Evolutionary conservation across 345 rosid genomes (phyloP).

Genomic region (Anacardium occidentale): DNA sequence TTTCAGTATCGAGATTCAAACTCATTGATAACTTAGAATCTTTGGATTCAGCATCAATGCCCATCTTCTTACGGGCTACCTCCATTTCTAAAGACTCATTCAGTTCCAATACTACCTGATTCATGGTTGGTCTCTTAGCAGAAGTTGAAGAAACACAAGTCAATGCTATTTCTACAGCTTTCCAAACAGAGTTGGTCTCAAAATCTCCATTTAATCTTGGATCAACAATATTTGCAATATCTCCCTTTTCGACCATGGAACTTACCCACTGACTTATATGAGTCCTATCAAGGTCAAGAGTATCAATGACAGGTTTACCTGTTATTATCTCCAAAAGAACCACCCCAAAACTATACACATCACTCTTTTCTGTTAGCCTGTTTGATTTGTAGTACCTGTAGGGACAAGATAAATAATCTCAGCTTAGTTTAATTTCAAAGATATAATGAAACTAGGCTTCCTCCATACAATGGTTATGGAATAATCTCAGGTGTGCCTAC

Average conservation of each 20-base stretch:
- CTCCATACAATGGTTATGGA: neutral
- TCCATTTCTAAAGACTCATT: conserved; percentile 20
- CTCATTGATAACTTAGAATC: neutral
- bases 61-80: neutral
- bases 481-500: no score
- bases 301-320: conserved; percentile 28
- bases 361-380: conserved; percentile 36
- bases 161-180: conserved; percentile 26
- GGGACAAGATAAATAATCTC: neutral
- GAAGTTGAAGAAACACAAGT: conserved; percentile 14
- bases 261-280: conserved; percentile 37
- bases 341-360: conserved; percentile 46
- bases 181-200: conserved; percentile 23
- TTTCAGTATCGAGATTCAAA: neutral
- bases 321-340: conserved; percentile 41
- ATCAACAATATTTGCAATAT: conserved; percentile 25
- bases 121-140: conserved; percentile 28
- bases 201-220: conserved; percentile 12
- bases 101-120: conserved; percentile 12
- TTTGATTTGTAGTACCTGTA: conserved; percentile 32
- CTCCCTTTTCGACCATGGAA: neutral
- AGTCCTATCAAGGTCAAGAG: neutral
- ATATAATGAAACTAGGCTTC: neutral
- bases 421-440: neutral
- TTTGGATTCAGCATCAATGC: neutral